A percentile compares a stretch with the other conserved stretches of the same genome.
These are phyloP conservation scores for Penicillium sp. DNA, from an alignment of 2,329 filamentous ascomycete species.

Conservation along the genomic window DNA sequence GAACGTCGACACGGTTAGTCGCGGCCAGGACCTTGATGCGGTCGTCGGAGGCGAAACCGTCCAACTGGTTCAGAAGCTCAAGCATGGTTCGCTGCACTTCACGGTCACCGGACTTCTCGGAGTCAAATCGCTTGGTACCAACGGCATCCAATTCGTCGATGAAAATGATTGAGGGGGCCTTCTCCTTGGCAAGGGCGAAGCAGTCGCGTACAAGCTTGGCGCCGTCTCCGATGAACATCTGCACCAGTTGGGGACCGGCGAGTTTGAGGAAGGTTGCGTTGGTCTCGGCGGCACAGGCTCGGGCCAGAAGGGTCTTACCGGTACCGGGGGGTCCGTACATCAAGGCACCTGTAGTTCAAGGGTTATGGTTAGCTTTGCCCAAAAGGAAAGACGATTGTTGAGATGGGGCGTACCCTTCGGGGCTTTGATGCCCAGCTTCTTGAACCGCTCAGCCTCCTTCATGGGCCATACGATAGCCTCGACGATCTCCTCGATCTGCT, in stretches of 20 bases:
- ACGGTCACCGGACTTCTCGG: conserved; percentile 94
- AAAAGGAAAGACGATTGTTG: not conserved
- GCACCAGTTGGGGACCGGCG: conserved; percentile 93
- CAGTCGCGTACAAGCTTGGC: conserved; percentile 97
- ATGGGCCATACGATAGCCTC: conserved; percentile 99
- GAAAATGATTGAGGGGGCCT: conserved; percentile 98
- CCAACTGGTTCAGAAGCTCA: conserved; percentile 96
- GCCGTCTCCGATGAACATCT: conserved; percentile 99
- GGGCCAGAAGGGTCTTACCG: conserved; percentile 65
- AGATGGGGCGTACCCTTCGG: conserved; percentile 73
- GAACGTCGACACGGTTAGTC: conserved; percentile 90
- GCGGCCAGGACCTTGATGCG: conserved; percentile 94
- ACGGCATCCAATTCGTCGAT: conserved; percentile 98
- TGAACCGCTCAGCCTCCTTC: conserved; percentile 99
- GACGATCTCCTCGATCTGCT: conserved; percentile 98
- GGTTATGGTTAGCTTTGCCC: conserved; percentile 10
- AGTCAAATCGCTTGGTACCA: conserved; percentile 99
- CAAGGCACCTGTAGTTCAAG: conserved; percentile 68
- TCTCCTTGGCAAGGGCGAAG: conserved; percentile 97
- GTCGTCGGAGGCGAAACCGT: conserved; percentile 95
- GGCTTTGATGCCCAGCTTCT: conserved; percentile 99
- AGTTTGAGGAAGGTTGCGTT: conserved; percentile 99
- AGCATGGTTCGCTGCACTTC: conserved; percentile 99
- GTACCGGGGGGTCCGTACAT: conserved; percentile 78
- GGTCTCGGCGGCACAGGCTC: conserved; percentile 95